Evolutionary conservation across 495 filamentous ascomycete species (phyloP).

Genomic region (Neurospora sp.): DNA sequence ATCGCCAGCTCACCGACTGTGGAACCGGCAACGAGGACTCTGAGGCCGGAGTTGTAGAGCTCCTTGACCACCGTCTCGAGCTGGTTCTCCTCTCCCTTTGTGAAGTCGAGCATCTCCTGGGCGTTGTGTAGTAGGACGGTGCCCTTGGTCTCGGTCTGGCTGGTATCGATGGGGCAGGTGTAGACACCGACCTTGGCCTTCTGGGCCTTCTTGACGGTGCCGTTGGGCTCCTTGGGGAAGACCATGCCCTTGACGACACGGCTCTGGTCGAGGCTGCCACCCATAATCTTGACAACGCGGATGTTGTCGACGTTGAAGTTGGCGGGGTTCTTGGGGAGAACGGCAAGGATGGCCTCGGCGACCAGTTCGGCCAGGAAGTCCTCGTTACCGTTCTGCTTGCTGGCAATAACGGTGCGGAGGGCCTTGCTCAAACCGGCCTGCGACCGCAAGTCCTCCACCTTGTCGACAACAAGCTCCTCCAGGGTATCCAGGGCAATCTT

Average conservation of each 20-base stretch:
- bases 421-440: conserved; percentile 84
- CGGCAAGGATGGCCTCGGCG: conserved; percentile 85
- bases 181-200: conserved; percentile 96
- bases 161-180: conserved; percentile 91
- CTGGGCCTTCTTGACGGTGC: conserved; percentile 73
- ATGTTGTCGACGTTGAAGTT: conserved; percentile 99
- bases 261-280: conserved; percentile 85
- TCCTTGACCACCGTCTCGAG: conserved; percentile 89
- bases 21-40: conserved; percentile 83
- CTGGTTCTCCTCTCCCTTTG: conserved; percentile 89
- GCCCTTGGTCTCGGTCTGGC: conserved; percentile 98
- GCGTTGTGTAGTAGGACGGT: conserved; percentile 97
- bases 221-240: conserved; percentile 85
- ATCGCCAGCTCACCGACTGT: conserved; percentile 90
- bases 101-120: conserved; percentile 97
- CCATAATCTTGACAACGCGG: conserved; percentile 99
- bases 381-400: conserved; percentile 92
- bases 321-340: conserved; percentile 90
- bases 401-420: conserved; percentile 86
- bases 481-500: conserved; percentile 74
- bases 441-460: conserved; percentile 72
- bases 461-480: conserved; percentile 85
- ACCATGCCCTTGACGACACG: conserved; percentile 98
- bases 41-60: conserved; percentile 82
- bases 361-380: conserved; percentile 78